Evolutionary conservation across 495 filamentous ascomycete species (phyloP).

Genomic region (Hypoxylon fuscum): DNA sequence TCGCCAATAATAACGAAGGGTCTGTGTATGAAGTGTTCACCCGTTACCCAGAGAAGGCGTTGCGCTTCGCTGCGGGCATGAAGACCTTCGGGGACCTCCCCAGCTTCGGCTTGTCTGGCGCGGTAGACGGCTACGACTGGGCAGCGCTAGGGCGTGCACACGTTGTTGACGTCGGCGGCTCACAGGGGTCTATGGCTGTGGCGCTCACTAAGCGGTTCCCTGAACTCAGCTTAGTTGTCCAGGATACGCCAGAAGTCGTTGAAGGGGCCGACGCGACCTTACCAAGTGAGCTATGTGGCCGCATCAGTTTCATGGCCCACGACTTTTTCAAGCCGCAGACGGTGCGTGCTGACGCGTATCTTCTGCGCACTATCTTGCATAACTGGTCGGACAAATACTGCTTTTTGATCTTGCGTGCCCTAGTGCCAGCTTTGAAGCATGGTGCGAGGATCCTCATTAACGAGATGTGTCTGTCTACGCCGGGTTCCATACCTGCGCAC

Average conservation of each 20-base stretch:
- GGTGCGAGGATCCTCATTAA: neutral
- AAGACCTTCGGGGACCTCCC: neutral
- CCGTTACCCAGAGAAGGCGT: neutral
- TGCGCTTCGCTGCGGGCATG: constrained; percentile 25
- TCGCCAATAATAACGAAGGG: constrained; percentile 35
- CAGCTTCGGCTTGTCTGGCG: constrained; percentile 2
- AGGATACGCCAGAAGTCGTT: constrained; percentile 41
- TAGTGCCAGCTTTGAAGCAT: constrained; percentile 36
- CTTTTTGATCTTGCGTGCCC: constrained; percentile 47
- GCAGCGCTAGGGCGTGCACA: neutral
- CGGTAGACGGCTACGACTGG: constrained; percentile 28
- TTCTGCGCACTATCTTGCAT: constrained; percentile 60
- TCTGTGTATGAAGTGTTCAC: constrained; percentile 4
- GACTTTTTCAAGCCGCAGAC: constrained; percentile 58
- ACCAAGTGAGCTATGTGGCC: constrained; percentile 19
- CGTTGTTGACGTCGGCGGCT: constrained; percentile 46
- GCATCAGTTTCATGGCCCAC: constrained; percentile 47
- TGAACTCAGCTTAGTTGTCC: constrained; percentile 20
- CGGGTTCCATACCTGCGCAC: neutral
- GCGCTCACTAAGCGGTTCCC: constrained; percentile 3
- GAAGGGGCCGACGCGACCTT: constrained; percentile 28
- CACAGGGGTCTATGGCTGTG: constrained; percentile 6
- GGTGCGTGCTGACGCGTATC: constrained; percentile 57
- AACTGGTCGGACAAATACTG: constrained; percentile 54
- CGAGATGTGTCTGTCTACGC: neutral